Conservation (phyloP, 345 rosid genomes). For the Excoecaria agallocha region DNA sequence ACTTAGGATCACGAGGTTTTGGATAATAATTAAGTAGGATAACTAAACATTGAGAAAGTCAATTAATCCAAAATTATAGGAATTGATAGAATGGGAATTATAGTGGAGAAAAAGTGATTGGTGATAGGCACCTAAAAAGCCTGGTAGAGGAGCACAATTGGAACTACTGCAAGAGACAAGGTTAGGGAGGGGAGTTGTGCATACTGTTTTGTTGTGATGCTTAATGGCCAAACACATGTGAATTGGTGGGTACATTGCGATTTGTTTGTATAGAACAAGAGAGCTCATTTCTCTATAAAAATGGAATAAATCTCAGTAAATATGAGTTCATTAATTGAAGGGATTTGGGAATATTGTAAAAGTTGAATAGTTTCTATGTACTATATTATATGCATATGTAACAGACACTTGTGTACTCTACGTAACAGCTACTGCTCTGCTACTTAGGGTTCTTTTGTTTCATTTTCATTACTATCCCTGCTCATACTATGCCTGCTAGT, state of each 20-base stretch:
- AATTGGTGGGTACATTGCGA: conserved; percentile 48
- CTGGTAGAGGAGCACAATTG: neutral
- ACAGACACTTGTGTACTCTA: neutral
- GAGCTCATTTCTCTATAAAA: conserved; percentile 10
- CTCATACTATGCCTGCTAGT: neutral
- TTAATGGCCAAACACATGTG: conserved; percentile 58
- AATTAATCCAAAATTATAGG: neutral
- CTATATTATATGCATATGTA: neutral
- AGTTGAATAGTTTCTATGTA: neutral
- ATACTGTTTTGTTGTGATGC: conserved; percentile 54
- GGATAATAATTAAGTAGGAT: neutral
- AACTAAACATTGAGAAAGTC: neutral
- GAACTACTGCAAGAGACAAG: conserved; percentile 36
- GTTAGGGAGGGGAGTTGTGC: conserved; percentile 27
- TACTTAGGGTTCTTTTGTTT: conserved; percentile 1
- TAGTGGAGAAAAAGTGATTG: neutral
- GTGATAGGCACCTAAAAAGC: neutral
- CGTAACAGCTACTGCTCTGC: neutral
- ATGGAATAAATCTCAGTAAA: neutral
- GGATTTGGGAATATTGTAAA: neutral
- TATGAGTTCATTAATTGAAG: neutral
- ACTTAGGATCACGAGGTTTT: neutral
- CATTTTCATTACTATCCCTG: neutral
- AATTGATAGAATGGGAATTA: neutral
- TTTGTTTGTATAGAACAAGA: conserved; percentile 42